Evolutionary conservation across 1,284 basidiomycete species (phyloP).

Genomic region (Termitomyces sp.): DNA sequence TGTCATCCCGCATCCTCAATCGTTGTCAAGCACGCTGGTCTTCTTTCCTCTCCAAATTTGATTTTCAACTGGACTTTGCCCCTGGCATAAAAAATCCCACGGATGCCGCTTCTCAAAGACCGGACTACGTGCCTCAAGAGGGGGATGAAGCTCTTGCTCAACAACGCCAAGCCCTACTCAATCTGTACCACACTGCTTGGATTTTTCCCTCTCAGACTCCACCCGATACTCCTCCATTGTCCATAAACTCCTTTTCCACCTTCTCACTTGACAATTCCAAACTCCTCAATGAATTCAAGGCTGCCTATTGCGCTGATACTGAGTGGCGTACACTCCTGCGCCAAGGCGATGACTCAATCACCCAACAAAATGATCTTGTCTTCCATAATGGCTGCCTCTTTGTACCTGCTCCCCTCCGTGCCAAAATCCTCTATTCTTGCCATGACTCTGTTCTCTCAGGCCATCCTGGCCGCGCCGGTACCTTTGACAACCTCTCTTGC

Average conservation of each 20-base stretch:
- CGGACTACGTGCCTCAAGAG: not conserved
- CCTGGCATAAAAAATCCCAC: not conserved
- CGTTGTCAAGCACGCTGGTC: not conserved
- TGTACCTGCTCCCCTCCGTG: slow-evolving; percentile 28
- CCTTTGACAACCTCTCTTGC: slow-evolving; percentile 17
- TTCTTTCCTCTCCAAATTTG: not conserved
- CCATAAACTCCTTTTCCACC: slow-evolving; percentile 14
- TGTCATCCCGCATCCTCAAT: slow-evolving; percentile 14
- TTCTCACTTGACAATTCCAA: slow-evolving; percentile 17
- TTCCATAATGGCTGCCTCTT: slow-evolving; percentile 31
- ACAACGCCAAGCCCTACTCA: not conserved
- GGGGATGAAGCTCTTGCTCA: not conserved
- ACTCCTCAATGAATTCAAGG: slow-evolving; percentile 25
- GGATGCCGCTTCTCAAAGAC: not conserved
- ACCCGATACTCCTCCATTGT: not conserved
- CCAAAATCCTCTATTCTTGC: slow-evolving; percentile 23
- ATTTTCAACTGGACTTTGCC: not conserved
- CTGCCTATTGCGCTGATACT: slow-evolving; percentile 20
- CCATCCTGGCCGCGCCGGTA: slow-evolving; percentile 25
- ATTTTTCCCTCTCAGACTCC: not conserved
- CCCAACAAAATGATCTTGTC: slow-evolving; percentile 25
- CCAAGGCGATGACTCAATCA: slow-evolving; percentile 24
- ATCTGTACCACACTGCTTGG: not conserved
- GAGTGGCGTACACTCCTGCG: slow-evolving; percentile 28
- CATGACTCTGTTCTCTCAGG: slow-evolving; percentile 27